These are phyloP conservation scores for Mycena metata DNA, from an alignment of 768 basidiomycete species.

Conservation along the genomic window DNA sequence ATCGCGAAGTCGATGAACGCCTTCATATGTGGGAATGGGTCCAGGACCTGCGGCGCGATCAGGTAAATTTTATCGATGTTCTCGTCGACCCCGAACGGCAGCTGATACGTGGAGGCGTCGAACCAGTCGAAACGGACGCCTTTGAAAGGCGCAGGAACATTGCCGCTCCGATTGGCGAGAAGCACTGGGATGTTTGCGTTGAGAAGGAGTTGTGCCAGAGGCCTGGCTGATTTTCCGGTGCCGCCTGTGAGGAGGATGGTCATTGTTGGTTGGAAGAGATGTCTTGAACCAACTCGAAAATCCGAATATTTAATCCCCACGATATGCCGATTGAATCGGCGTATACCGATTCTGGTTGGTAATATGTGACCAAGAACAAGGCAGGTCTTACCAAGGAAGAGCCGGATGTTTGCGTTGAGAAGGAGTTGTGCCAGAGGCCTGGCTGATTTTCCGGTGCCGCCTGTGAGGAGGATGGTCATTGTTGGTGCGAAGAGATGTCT, in stretches of 20 bases:
- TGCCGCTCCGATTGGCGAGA: slow-evolving; percentile 47
- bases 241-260: slow-evolving; percentile 52
- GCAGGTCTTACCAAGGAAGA: too few relatives aligned
- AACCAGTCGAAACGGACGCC: slow-evolving; percentile 54
- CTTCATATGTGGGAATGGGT: slow-evolving; percentile 40
- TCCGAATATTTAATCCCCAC: too few relatives aligned
- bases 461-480: slow-evolving; percentile 51
- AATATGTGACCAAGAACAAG: too few relatives aligned
- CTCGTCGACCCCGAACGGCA: slow-evolving; percentile 45
- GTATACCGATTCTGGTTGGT: too few relatives aligned
- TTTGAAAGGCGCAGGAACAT: slow-evolving; percentile 41
- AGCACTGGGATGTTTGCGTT: slow-evolving; percentile 43
- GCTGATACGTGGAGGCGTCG: slow-evolving; percentile 48
- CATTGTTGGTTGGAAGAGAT: too few relatives aligned
- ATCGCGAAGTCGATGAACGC: slow-evolving; percentile 51
- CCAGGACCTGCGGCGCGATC: slow-evolving; percentile 39
- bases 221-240: slow-evolving; percentile 49
- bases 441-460: slow-evolving; percentile 51
- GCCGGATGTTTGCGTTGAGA: slow-evolving; percentile 37
- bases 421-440: slow-evolving; percentile 44
- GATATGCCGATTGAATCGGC: too few relatives aligned
- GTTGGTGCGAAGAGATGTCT: too few relatives aligned
- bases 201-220: slow-evolving; percentile 44
- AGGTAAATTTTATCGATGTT: slow-evolving; percentile 50
- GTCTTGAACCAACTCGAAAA: too few relatives aligned